phyloP scores from a whole-genome alignment of 345 rosid genomes.

The Noccaea caerulescens region DNA sequence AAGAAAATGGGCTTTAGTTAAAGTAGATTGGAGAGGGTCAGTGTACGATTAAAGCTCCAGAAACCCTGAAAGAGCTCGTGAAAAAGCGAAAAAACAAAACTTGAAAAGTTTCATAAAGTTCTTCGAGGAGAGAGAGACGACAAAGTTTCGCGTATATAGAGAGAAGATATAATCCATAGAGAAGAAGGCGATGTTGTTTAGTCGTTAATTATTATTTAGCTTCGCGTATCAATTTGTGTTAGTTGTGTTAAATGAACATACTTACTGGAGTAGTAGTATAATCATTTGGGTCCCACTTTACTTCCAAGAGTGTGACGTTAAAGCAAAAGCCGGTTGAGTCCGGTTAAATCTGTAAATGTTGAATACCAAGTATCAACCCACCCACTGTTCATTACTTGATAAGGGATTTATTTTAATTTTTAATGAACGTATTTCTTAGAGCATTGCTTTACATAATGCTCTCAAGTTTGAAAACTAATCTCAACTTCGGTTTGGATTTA shows the following conservation, averaged over 20 bases:
- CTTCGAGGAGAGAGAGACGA: constrained; percentile 40
- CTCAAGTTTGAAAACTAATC: background rate
- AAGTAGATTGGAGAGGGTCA: constrained; percentile 37
- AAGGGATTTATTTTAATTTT: too few relatives aligned
- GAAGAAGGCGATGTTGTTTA: constrained; percentile 38
- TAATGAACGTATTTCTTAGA: too few relatives aligned
- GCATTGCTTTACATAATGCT: background rate
- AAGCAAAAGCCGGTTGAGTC: constrained; percentile 9
- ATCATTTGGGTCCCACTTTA: constrained; percentile 30
- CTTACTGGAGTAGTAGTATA: background rate
- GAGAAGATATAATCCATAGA: constrained; percentile 24
- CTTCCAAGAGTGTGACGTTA: constrained; percentile 25
- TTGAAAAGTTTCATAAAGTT: constrained; percentile 45
- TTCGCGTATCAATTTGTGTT: constrained; percentile 1
- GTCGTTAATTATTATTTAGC: constrained; percentile 26
- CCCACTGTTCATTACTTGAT: background rate
- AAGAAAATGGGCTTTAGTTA: constrained; percentile 34
- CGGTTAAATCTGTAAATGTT: constrained; percentile 12
- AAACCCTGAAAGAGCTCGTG: constrained; percentile 36
- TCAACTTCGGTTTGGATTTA: constrained; percentile 9
- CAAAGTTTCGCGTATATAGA: constrained; percentile 33
- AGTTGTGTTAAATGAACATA: constrained; percentile 11
- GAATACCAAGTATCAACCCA: background rate
- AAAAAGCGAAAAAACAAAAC: constrained; percentile 37
- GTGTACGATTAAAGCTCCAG: constrained; percentile 39